phyloP scores from a whole-genome alignment of 1,284 basidiomycete genomes.

The Malassezia psittaci region DNA sequence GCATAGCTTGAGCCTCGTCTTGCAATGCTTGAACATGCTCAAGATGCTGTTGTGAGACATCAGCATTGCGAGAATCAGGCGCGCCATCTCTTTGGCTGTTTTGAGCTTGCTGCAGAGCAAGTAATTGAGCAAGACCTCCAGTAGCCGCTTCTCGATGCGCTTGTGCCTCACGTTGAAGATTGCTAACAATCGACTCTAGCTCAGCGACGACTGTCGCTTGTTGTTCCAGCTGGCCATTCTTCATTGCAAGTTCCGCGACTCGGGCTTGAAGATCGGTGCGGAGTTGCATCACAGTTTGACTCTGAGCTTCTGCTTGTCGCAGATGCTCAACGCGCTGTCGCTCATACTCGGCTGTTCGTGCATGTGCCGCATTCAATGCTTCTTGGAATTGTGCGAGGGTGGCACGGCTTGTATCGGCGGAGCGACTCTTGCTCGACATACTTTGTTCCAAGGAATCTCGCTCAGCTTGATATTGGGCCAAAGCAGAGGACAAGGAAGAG shows the following conservation, averaged over 20 bases:
- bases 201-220: slow-evolving; percentile 59
- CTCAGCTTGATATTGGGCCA: slow-evolving; percentile 72
- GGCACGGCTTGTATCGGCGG: slow-evolving; percentile 69
- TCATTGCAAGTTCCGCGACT: slow-evolving; percentile 58
- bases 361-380: slow-evolving; percentile 65
- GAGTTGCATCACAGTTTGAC: slow-evolving; percentile 61
- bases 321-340: slow-evolving; percentile 54
- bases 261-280: slow-evolving; percentile 64
- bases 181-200: slow-evolving; percentile 60
- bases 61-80: slow-evolving; percentile 5
- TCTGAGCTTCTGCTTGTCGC: slow-evolving; percentile 20
- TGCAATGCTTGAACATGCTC: slow-evolving; percentile 34
- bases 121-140: slow-evolving; percentile 33
- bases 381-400: slow-evolving; percentile 73
- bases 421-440: slow-evolving; percentile 55
- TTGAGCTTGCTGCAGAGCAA: slow-evolving; percentile 29
- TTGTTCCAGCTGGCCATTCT: slow-evolving; percentile 27
- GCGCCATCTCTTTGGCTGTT: slow-evolving; percentile 19
- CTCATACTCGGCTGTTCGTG: slow-evolving; percentile 73
- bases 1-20: slow-evolving; percentile 36
- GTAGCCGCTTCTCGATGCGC: slow-evolving; percentile 37
- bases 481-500: slow-evolving; percentile 62
- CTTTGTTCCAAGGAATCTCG: slow-evolving; percentile 59
- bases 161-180: slow-evolving; percentile 49
- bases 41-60: slow-evolving; percentile 20